Evolutionary conservation across 306 rosid genomes (phyloP).

Genomic region (Inga oerstediana): DNA sequence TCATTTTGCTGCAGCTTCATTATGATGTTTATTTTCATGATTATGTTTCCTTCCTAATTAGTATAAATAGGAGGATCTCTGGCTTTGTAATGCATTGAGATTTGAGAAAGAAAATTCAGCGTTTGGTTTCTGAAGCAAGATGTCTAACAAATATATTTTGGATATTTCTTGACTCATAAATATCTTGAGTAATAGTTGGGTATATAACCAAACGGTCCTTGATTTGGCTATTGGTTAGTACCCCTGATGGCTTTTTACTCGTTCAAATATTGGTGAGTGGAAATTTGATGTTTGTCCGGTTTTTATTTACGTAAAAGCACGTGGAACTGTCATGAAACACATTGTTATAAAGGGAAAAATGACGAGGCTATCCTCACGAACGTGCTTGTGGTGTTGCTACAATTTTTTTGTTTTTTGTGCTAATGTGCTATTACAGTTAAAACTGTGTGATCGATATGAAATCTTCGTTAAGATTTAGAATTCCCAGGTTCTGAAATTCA

Average conservation of each 20-base stretch:
- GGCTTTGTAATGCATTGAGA: too few species aligned
- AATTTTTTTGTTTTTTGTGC: not conserved
- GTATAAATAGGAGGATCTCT: too few species aligned
- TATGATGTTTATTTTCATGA: too few species aligned
- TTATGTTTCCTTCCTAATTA: too few species aligned
- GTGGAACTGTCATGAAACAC: not conserved
- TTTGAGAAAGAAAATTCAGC: too few species aligned
- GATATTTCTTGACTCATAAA: not conserved
- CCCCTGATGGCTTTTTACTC: not conserved
- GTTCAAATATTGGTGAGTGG: not conserved
- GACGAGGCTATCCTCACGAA: not conserved
- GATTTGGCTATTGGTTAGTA: not conserved
- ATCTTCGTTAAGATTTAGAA: not conserved
- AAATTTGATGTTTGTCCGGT: not conserved
- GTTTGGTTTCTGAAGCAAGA: too few species aligned
- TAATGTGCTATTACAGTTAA: not conserved
- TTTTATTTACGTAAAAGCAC: not conserved
- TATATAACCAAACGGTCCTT: not conserved
- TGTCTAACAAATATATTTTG: not conserved
- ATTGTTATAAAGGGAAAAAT: not conserved
- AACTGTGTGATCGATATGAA: not conserved
- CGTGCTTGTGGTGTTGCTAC: not conserved
- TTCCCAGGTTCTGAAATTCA: conserved; percentile 12
- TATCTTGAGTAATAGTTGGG: not conserved
- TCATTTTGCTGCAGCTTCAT: too few species aligned